Conservation (phyloP, 371 early-diverging fungal species). For the Actinomucor elegans region DNA sequence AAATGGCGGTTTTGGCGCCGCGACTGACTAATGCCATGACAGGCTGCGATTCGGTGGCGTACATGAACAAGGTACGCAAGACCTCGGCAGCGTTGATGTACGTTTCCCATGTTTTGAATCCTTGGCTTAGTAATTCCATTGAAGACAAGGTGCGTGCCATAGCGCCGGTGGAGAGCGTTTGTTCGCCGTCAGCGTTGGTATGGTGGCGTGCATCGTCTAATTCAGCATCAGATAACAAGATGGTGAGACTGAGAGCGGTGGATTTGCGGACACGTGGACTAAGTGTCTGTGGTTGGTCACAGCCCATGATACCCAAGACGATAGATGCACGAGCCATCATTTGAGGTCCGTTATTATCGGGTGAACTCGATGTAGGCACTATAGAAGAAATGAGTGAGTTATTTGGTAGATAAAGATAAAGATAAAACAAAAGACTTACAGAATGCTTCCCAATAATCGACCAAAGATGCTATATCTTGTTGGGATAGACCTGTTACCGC, state of each 20-base stretch:
- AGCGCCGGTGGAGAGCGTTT: constrained; percentile 50
- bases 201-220: constrained; percentile 25
- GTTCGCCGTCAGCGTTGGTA: background rate
- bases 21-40: constrained; percentile 41
- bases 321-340: constrained; percentile 72
- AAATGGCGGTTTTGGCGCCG: constrained; percentile 70
- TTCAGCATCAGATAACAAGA: constrained; percentile 50
- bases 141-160: constrained; percentile 66
- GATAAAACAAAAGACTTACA: constrained; percentile 30
- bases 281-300: constrained; percentile 57
- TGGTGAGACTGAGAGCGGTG: constrained; percentile 59
- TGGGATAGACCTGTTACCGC: constrained; percentile 42
- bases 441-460: constrained; percentile 68
- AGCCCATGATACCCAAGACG: constrained; percentile 74
- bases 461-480: constrained; percentile 42
- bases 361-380: constrained; percentile 60
- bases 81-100: constrained; percentile 73
- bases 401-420: background rate
- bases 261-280: constrained; percentile 49
- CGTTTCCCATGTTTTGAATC: constrained; percentile 79
- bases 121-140: constrained; percentile 77
- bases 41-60: constrained; percentile 49
- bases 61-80: constrained; percentile 63
- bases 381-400: background rate
- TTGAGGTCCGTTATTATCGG: constrained; percentile 53